Evolutionary conservation across 352 stramenopile genomes (phyloP), one percentile per base, ranked within the genome.

Genomic region (Phytopythium mirpurense): DNA sequence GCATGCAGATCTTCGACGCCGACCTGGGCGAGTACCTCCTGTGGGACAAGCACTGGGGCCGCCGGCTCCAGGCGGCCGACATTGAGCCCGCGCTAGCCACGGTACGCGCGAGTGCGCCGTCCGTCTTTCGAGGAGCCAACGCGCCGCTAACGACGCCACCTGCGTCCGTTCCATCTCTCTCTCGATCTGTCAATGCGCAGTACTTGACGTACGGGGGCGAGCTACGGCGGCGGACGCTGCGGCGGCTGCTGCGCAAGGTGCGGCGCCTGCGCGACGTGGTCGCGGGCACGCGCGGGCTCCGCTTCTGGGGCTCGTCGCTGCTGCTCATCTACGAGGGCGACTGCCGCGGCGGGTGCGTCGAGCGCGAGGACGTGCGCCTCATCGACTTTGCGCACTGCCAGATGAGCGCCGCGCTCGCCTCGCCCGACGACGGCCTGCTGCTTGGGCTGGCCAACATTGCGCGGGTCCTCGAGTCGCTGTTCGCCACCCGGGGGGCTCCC

Each of bases 311-410:
- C 11, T 68, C 78, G 8, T 92, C 81, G 4, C 64, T 92, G 40
- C 63, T 92, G 27, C 52, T 92, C 11, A 78, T 88, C 53, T 88
- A 90, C 63, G 81, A 92, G 59, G 81, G 81, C 26, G 81, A 89
- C 38, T 56, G 65, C 41, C 66, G 54, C 4, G 54, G 59, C 26
- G 63, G 45, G 15, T 32, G 51, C 1, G 38, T 49, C 40, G 44
- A 43, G 1, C 65, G 55, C 18, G 65, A 65, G 26, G 76, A 86
- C 54, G 70, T 88, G 35, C 75, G 78, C 36, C 61, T 92, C 21
- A 90, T 92, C 32, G 78, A 92, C 65, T 89, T 92, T 61, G 81
- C 78, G 34, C 80, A 92, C 43, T 83, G 81, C 52, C 75, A 92
- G 57, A 84, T 87, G 65, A 85, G 67, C 56, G 51, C 67, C 29